Evolutionary conservation across 768 basidiomycete genomes (phyloP).

Genomic region (Termitomyces sp.): DNA sequence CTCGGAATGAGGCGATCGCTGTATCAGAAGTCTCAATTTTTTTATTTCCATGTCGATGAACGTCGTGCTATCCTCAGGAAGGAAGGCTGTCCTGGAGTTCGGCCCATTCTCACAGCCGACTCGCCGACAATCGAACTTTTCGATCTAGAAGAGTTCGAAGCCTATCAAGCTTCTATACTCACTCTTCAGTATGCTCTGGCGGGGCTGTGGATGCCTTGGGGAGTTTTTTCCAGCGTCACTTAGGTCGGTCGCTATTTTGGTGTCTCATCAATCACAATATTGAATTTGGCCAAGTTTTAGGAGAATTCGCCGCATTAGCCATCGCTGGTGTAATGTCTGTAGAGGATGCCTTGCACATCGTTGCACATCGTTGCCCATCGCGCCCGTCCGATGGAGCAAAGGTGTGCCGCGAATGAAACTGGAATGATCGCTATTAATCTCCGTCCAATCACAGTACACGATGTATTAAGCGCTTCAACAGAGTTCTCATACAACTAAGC

Average conservation of each 20-base stretch:
- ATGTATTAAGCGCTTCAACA: slow-evolving; percentile 29
- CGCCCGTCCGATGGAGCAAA: slow-evolving; percentile 50
- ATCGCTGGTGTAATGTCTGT: slow-evolving; percentile 23
- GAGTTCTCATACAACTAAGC: slow-evolving; percentile 19
- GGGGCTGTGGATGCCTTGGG: too few relatives aligned
- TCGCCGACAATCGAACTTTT: slow-evolving; percentile 18
- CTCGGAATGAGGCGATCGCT: slow-evolving; percentile 24
- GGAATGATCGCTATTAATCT: slow-evolving; percentile 63
- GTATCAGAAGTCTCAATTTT: slow-evolving; percentile 47
- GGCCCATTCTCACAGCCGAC: slow-evolving; percentile 37
- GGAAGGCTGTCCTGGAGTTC: slow-evolving; percentile 50
- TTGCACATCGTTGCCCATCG: slow-evolving; percentile 59
- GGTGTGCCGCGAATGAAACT: slow-evolving; percentile 40
- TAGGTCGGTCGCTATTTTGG: slow-evolving; percentile 43
- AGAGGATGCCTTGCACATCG: slow-evolving; percentile 53
- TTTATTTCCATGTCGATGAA: slow-evolving; percentile 50
- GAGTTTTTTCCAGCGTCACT: slow-evolving; percentile 50
- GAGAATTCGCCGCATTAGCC: slow-evolving; percentile 72
- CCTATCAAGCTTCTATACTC: too few relatives aligned
- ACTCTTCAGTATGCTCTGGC: too few relatives aligned
- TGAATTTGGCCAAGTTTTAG: slow-evolving; percentile 44
- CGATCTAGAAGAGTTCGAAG: not conserved
- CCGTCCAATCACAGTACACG: slow-evolving; percentile 28
- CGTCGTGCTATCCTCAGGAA: slow-evolving; percentile 50
- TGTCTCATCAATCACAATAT: not conserved